Evolutionary conservation across 192 early-diverging fungal species (phyloP), one percentile per base, ranked within the genome.

Genomic region (Spinellus fusiger): DNA sequence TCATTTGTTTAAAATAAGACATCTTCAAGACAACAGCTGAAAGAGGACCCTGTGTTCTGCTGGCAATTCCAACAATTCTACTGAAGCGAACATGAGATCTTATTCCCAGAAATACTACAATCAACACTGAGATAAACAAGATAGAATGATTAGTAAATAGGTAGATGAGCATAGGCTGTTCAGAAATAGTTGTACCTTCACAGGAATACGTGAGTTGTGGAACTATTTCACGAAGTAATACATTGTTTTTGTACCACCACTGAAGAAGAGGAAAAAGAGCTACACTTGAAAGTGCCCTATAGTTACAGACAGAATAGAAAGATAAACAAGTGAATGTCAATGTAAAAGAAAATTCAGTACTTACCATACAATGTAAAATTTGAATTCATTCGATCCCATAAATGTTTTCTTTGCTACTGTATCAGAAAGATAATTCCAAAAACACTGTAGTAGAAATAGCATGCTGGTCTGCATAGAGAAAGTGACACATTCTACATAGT

Each of bases 1-100:
- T 70, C 69, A 70, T 70, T n/a, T 70, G 62, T 26, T 64, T 70
- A 34, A 70, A 70, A 13, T 70, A 70, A 28, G 48, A 50, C 7
- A 70, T 33, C 52, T 54, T 70, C 1, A 33, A 58, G 23, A 64
- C 58, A 13, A 70, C 59, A 8, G 27, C 18, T 8, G 44, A 51
- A 23, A 34, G 44, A 12, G 40, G 16, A 34, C 31, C 32, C 29
- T 53, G 38, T 22, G 56, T 59, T 47, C 18, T 60, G 13, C 40
- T 18, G 20, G 68, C 58, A 13, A 73, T 54, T 5, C 32, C 22
- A 46, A 70, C 65, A 25, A 70, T 53, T 49, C 54, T 57, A 20
- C 22, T 22, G 35, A 73, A 73, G 20, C 66, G 52, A 10, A 56
- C 44, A 37, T 73, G 66, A 1, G 66, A 64, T 26, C 50, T 49